A percentile compares a stretch with the other conserved stretches of the same genome.
These are phyloP conservation scores for Delphinella strobiligena DNA, from an alignment of 2,329 filamentous ascomycete genomes.

Conservation along the genomic window DNA sequence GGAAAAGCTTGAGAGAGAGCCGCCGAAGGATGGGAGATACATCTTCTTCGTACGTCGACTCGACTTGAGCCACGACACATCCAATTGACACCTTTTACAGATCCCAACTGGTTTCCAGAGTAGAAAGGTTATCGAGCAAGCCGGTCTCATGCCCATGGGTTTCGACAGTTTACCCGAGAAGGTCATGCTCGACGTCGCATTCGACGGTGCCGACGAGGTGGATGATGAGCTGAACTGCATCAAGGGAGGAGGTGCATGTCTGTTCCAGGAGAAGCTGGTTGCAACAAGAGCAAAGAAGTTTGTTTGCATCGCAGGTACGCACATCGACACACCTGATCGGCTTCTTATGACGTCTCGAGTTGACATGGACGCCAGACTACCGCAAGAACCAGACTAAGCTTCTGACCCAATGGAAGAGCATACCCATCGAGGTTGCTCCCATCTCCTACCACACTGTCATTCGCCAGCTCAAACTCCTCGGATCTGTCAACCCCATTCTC, in stretches of 20 bases:
- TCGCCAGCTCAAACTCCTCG: constrained; percentile 57
- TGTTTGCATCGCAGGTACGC: constrained; percentile 68
- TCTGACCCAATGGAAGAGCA: constrained; percentile 62
- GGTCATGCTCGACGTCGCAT: constrained; percentile 69
- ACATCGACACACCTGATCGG: constrained; percentile 7
- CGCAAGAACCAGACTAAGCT: constrained; percentile 75
- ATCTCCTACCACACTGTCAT: constrained; percentile 70
- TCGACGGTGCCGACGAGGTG: constrained; percentile 95
- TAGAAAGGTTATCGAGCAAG: constrained; percentile 69
- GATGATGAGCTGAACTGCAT: constrained; percentile 92
- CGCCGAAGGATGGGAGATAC: constrained; percentile 33
- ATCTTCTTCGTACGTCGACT: constrained; percentile 59
- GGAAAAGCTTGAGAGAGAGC: constrained; percentile 36
- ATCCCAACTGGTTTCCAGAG: constrained; percentile 80
- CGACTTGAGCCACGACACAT: background rate
- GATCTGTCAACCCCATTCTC: constrained; percentile 57
- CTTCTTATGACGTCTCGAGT: background rate
- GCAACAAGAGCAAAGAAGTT: constrained; percentile 75
- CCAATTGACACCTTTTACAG: background rate
- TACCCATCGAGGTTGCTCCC: constrained; percentile 90
- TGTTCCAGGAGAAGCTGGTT: constrained; percentile 96
- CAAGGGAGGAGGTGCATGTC: constrained; percentile 92
- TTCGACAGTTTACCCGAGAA: constrained; percentile 61
- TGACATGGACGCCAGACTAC: constrained; percentile 50
- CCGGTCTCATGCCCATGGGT: constrained; percentile 63